Percentiles rank a stretch among this genome's conserved stretches.
Conservation (phyloP, 2,329 filamentous ascomycete genomes). For the Claviceps sp. region DNA sequence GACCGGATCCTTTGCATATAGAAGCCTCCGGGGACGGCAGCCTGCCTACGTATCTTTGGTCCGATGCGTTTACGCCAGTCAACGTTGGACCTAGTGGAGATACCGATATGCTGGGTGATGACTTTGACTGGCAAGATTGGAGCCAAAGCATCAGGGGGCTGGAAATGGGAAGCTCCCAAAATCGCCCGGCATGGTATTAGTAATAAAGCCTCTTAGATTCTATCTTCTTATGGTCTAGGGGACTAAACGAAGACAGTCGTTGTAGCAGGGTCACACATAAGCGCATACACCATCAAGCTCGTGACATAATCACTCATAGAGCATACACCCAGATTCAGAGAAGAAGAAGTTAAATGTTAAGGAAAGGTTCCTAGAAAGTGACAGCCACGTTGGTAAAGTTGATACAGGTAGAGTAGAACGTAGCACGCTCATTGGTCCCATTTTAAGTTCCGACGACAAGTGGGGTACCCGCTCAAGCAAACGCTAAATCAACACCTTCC, state of each 20-base stretch:
- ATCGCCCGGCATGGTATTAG: slow-evolving; percentile 12
- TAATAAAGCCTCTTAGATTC: background rate
- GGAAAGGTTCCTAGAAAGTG: too few relatives aligned
- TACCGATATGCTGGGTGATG: slow-evolving; percentile 26
- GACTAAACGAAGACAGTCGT: too few relatives aligned
- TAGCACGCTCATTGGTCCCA: background rate
- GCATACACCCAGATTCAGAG: too few relatives aligned
- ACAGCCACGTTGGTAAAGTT: too few relatives aligned
- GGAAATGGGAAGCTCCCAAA: slow-evolving; percentile 19
- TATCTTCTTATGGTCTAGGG: too few relatives aligned
- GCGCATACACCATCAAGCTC: too few relatives aligned
- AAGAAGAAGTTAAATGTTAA: too few relatives aligned
- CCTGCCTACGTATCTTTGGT: slow-evolving; percentile 29
- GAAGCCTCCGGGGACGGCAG: slow-evolving; percentile 20
- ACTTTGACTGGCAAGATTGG: slow-evolving; percentile 38
- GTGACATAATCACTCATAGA: too few relatives aligned
- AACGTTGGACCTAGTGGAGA: slow-evolving; percentile 19
- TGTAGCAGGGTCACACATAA: too few relatives aligned
- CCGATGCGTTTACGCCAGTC: slow-evolving; percentile 18
- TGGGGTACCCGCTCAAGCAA: background rate
- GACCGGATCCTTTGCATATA: slow-evolving; percentile 9
- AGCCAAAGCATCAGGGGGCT: slow-evolving; percentile 27
- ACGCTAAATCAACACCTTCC: background rate
- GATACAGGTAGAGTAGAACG: too few relatives aligned
- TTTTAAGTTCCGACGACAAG: background rate